phyloP scores from a whole-genome alignment of 2,329 filamentous ascomycete genomes.

The Xylaria sp. region DNA sequence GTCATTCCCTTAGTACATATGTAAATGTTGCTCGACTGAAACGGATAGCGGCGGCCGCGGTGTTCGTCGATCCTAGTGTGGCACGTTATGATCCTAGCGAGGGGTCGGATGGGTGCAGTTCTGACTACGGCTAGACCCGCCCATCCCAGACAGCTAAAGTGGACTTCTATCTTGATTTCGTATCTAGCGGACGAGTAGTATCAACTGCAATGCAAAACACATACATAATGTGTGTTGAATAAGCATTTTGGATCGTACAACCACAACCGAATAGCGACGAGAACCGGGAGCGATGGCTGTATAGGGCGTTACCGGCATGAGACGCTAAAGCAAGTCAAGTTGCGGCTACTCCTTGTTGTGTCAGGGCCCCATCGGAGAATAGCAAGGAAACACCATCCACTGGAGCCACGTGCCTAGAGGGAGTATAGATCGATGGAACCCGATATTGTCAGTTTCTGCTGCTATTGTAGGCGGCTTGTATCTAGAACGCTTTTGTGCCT shows the following conservation, averaged over 20 bases:
- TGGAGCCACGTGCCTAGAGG: slow-evolving; percentile 55
- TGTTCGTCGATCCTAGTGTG: slow-evolving; percentile 37
- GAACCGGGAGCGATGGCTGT: slow-evolving; percentile 8
- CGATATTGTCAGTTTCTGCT: slow-evolving; percentile 18
- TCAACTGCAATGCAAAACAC: slow-evolving; percentile 14
- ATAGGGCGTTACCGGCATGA: neutral
- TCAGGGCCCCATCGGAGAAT: slow-evolving; percentile 28
- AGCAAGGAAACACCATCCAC: slow-evolving; percentile 43
- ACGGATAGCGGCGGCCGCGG: slow-evolving; percentile 34
- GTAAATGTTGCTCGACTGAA: slow-evolving; percentile 29
- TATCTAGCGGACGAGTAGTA: slow-evolving; percentile 13
- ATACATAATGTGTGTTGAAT: slow-evolving; percentile 7
- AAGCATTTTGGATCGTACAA: neutral
- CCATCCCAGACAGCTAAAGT: slow-evolving; percentile 34
- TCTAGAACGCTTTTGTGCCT: slow-evolving; percentile 47
- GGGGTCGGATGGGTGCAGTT: slow-evolving; percentile 37
- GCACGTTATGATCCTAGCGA: slow-evolving; percentile 29
- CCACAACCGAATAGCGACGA: neutral
- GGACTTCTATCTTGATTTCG: slow-evolving; percentile 35
- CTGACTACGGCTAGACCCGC: slow-evolving; percentile 42
- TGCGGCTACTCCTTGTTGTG: slow-evolving; percentile 33
- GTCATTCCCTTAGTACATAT: slow-evolving; percentile 18
- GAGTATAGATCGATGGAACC: slow-evolving; percentile 39
- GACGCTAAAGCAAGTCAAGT: slow-evolving; percentile 12
- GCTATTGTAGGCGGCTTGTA: slow-evolving; percentile 29